Evolutionary conservation across 202 grass and related monocot species (phyloP), one percentile per base, ranked within the genome.

Genomic region (Cymbopogon flexuosus): DNA sequence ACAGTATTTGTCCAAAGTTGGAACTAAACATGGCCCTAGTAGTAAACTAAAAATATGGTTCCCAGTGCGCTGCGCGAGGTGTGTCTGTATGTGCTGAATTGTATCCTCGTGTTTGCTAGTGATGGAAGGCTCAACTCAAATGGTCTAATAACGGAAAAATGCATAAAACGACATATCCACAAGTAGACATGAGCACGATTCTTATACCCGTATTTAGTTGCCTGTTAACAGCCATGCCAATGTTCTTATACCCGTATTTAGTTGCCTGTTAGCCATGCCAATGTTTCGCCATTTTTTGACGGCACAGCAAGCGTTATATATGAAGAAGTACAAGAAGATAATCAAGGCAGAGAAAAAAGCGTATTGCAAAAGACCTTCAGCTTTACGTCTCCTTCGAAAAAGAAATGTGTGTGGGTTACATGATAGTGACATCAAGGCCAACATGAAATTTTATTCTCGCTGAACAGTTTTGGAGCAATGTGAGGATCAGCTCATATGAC

Each of bases 381-480:
- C 16, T 47, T 59, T 66, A 21, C 43, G 16, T 10, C 16, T 47
- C 7, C 59, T 36, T 58, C 5, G 8, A 19, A 75, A 30, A 42
- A 16, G 16, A 14, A 13, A 5, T 45, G 47, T 42, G 47, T 42
- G 7, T 46, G 36, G 30, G 2, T 16, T 68, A 23, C 60, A 76
- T 52, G 37, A 40, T 63, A 75, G 3, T 45, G 34, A 10, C 56
- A 81, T 22, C 59, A 64, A 27, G 51, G 57, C 52, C 45, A 40
- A 72, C 15, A 67, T 23, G 21, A n/a, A 62, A 37, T 51, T 85
- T 89, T 89, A 89, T 89, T 88, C 76, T 14, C 47, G 18, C 56
- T 43, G 0, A 60, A 62, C 34, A 22, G 23, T 34, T 56, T 4
- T 0, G 29, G 41, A 22, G 66, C 57, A 51, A 70, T 10, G 19